Conservation (phyloP, 495 filamentous ascomycete species). For the Apiosordaria backusii region DNA sequence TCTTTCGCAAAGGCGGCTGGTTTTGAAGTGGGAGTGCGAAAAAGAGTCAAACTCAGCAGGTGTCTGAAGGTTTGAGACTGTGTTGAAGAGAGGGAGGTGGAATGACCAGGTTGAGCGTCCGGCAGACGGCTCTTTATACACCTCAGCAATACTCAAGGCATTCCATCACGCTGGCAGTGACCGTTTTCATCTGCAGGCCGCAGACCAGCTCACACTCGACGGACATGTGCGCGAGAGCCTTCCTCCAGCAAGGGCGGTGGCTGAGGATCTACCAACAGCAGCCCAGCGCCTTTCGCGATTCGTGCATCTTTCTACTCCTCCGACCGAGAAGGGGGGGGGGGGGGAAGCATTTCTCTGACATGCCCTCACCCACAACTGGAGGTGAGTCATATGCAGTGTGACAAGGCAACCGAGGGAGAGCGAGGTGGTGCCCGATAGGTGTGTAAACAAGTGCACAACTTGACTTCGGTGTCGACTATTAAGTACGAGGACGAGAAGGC, state of each 20-base stretch:
- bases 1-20: too few relatives aligned
- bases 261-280: background rate
- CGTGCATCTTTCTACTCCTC: background rate
- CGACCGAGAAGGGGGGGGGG: background rate
- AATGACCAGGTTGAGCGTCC: too few relatives aligned
- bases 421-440: background rate
- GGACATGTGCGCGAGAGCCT: background rate
- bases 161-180: background rate
- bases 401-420: background rate
- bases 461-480: background rate
- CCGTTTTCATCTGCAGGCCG: background rate
- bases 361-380: background rate
- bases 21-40: too few relatives aligned
- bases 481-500: background rate
- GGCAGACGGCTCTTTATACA: too few relatives aligned
- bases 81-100: too few relatives aligned
- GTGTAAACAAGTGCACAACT: background rate
- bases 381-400: background rate
- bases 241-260: background rate
- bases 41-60: too few relatives aligned
- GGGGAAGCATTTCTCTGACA: background rate
- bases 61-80: too few relatives aligned
- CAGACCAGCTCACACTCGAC: background rate
- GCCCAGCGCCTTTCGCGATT: background rate
- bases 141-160: too few relatives aligned